phyloP scores from a whole-genome alignment of 2,329 filamentous ascomycete species.

The Pseudogymnoascus destructans region DNA sequence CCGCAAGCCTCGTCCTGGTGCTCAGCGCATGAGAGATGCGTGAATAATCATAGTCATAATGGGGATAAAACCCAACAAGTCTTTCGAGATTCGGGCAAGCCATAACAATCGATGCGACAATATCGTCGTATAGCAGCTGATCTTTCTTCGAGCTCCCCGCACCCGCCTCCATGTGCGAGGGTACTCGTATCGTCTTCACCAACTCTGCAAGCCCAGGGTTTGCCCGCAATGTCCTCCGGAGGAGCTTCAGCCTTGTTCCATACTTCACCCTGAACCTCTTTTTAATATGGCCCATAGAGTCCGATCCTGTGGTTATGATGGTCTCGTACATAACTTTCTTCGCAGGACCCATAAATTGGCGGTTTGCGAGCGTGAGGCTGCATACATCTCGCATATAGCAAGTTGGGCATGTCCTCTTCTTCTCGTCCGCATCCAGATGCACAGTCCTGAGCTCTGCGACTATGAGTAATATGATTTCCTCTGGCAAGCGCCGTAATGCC shows the following conservation, averaged over 20 bases:
- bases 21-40: constrained; percentile 46
- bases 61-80: constrained; percentile 39
- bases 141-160: constrained; percentile 23
- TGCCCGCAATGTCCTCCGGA: constrained; percentile 43
- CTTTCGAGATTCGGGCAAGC: constrained; percentile 51
- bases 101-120: constrained; percentile 49
- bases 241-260: constrained; percentile 40
- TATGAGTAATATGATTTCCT: constrained; percentile 46
- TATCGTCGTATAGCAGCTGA: constrained; percentile 40
- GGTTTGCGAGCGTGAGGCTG: constrained; percentile 31
- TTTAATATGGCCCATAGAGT: constrained; percentile 37
- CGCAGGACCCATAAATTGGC: neutral
- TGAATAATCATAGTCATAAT: constrained; percentile 43
- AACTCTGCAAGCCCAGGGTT: constrained; percentile 40
- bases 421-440: constrained; percentile 31
- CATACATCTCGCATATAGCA: constrained; percentile 52
- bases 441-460: constrained; percentile 38
- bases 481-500: constrained; percentile 30
- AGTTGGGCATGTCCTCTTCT: constrained; percentile 42
- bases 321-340: constrained; percentile 33
- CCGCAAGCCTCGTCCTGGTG: constrained; percentile 40
- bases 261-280: constrained; percentile 43
- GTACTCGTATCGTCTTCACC: constrained; percentile 46
- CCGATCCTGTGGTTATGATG: constrained; percentile 45
- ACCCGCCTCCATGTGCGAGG: constrained; percentile 30